phyloP scores from a whole-genome alignment of 495 filamentous ascomycete genomes.

The Aspergillus funiculosus region DNA sequence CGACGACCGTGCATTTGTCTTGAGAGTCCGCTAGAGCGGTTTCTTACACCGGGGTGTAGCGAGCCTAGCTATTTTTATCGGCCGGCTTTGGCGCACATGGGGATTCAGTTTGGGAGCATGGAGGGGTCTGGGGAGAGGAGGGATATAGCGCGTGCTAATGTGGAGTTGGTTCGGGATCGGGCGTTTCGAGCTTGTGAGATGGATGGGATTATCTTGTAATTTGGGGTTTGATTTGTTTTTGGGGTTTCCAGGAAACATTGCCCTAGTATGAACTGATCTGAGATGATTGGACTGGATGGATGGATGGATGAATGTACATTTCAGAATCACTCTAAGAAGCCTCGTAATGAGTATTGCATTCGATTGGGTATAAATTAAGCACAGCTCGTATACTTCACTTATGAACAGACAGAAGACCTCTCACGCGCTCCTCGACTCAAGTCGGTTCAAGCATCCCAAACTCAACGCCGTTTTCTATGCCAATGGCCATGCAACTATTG shows the following conservation, averaged over 20 bases:
- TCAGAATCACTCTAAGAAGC: too few relatives aligned
- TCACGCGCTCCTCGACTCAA: not conserved
- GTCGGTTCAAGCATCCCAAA: not conserved
- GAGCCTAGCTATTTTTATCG: conserved; percentile 17
- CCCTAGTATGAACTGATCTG: too few relatives aligned
- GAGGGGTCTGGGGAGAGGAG: conserved; percentile 13
- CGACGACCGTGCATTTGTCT: conserved; percentile 3
- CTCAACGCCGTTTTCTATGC: conserved; percentile 6
- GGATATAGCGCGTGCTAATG: conserved; percentile 9
- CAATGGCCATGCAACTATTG: not conserved
- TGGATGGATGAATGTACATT: too few relatives aligned
- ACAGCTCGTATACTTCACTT: conserved; percentile 4
- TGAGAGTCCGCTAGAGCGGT: conserved; percentile 23
- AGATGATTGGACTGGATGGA: too few relatives aligned
- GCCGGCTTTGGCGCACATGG: conserved; percentile 13
- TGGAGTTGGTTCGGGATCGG: not conserved
- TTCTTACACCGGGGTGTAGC: conserved; percentile 21
- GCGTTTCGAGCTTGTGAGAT: not conserved
- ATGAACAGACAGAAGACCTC: not conserved
- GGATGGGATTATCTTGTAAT: not conserved
- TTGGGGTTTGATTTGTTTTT: not conserved
- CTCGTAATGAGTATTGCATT: conserved; percentile 2
- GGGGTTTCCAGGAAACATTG: not conserved
- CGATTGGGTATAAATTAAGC: conserved; percentile 17
- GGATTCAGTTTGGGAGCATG: conserved; percentile 14